phyloP scores from a whole-genome alignment of 2,329 filamentous ascomycete genomes.

The Coniosporium tulheliwenetii region DNA sequence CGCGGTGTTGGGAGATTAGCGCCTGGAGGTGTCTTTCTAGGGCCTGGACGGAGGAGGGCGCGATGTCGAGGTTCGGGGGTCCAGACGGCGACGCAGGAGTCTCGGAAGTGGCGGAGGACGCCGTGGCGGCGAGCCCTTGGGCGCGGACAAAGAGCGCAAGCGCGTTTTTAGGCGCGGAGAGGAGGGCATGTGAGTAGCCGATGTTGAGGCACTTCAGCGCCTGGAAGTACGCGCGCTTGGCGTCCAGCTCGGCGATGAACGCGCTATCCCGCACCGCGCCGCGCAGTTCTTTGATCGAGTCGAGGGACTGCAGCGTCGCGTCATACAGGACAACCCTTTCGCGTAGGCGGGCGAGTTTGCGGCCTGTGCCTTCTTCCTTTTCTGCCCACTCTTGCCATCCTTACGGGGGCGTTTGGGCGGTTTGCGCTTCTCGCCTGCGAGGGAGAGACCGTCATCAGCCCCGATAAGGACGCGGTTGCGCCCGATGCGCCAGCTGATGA shows the following conservation, averaged over 20 bases:
- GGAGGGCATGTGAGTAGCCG: conserved; percentile 66
- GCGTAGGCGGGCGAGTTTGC: conserved; percentile 63
- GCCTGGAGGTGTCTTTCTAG: conserved; percentile 49
- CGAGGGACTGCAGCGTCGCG: conserved; percentile 76
- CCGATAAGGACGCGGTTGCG: conserved; percentile 82
- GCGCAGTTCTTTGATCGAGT: conserved; percentile 76
- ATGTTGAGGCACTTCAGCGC: conserved; percentile 81
- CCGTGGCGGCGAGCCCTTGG: conserved; percentile 38
- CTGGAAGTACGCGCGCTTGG: conserved; percentile 68
- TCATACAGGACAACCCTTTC: conserved; percentile 86
- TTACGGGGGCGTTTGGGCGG: conserved; percentile 36
- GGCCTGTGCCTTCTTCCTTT: conserved; percentile 53
- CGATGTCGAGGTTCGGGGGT: conserved; percentile 55
- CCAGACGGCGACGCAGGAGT: conserved; percentile 17
- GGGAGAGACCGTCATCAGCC: conserved; percentile 57
- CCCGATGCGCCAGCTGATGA: conserved; percentile 89
- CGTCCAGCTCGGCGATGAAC: conserved; percentile 64
- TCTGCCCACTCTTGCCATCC: conserved; percentile 26
- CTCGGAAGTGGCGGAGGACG: conserved; percentile 19
- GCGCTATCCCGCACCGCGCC: conserved; percentile 73
- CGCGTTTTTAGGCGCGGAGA: conserved; percentile 58
- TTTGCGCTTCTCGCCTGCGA: conserved; percentile 36
- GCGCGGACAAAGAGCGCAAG: conserved; percentile 73
- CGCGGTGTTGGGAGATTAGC: conserved; percentile 67
- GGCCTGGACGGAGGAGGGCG: conserved; percentile 38